These are phyloP conservation scores for Ceratocystis lukuohia DNA, from an alignment of 2,329 filamentous ascomycete species.

Conservation along the genomic window DNA sequence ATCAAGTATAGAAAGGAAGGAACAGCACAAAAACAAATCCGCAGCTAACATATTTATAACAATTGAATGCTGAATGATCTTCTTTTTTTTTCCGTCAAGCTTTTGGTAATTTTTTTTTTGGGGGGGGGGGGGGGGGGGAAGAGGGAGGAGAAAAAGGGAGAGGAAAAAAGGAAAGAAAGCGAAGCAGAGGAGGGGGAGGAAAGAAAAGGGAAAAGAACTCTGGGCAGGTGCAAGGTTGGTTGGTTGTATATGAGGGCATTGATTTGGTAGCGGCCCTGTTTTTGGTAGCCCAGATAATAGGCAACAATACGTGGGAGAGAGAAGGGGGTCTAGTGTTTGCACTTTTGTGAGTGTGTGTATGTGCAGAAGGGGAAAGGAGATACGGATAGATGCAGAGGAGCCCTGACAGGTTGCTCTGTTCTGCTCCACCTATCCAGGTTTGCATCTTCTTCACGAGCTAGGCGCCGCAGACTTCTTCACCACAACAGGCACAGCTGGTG, in stretches of 20 bases:
- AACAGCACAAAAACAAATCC: neutral
- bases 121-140: neutral
- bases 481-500: neutral
- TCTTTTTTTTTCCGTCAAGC: conserved; percentile 1
- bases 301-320: neutral
- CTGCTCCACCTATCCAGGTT: neutral
- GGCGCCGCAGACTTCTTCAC: conserved; percentile 1
- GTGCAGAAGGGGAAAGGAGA: too few relatives aligned
- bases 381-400: neutral
- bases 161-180: too few relatives aligned
- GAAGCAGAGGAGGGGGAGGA: too few relatives aligned
- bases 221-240: too few relatives aligned
- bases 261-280: too few relatives aligned
- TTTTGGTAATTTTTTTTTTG: neutral
- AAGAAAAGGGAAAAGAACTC: too few relatives aligned
- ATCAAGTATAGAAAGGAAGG: neutral
- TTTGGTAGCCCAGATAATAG: neutral
- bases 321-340: neutral
- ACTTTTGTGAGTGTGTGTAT: too few relatives aligned
- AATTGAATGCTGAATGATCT: neutral
- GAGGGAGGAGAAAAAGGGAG: too few relatives aligned
- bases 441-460: neutral
- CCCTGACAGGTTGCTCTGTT: neutral
- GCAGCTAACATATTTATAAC: neutral
- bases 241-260: too few relatives aligned